phyloP scores from a whole-genome alignment of 768 basidiomycete genomes.

The Leccinum aurantiacum region DNA sequence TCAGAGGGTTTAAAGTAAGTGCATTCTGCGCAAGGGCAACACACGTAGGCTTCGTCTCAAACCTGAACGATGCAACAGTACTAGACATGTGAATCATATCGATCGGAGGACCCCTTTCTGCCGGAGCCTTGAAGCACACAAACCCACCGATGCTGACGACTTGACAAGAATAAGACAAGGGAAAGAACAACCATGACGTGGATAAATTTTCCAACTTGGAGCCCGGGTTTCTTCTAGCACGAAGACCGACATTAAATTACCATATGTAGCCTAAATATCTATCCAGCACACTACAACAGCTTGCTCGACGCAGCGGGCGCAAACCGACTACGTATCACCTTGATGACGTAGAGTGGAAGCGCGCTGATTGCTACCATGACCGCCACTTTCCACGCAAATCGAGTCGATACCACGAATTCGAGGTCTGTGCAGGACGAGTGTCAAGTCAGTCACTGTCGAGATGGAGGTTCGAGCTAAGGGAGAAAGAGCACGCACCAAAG shows the following conservation, averaged over 20 bases:
- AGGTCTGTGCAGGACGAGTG: slow-evolving; percentile 60
- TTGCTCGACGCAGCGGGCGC: slow-evolving; percentile 95
- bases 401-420: slow-evolving; percentile 82
- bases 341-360: slow-evolving; percentile 88
- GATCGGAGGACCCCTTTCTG: too few relatives aligned
- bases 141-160: too few relatives aligned
- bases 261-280: not conserved
- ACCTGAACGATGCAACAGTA: too few relatives aligned
- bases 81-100: too few relatives aligned
- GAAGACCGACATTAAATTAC: not conserved
- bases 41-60: too few relatives aligned
- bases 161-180: too few relatives aligned
- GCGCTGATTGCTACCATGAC: slow-evolving; percentile 95
- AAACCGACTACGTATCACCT: slow-evolving; percentile 78
- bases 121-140: too few relatives aligned
- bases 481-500: slow-evolving; percentile 67
- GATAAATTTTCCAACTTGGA: not conserved
- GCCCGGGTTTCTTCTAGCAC: not conserved
- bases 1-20: too few relatives aligned
- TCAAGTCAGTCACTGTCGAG: not conserved
- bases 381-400: slow-evolving; percentile 93
- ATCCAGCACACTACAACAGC: slow-evolving; percentile 54
- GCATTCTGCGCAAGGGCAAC: too few relatives aligned
- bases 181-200: not conserved
- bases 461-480: not conserved